Base-by-base conservation (phyloP, 1,139 yeast species). In the Hyphopichia khmerensis region DNA sequence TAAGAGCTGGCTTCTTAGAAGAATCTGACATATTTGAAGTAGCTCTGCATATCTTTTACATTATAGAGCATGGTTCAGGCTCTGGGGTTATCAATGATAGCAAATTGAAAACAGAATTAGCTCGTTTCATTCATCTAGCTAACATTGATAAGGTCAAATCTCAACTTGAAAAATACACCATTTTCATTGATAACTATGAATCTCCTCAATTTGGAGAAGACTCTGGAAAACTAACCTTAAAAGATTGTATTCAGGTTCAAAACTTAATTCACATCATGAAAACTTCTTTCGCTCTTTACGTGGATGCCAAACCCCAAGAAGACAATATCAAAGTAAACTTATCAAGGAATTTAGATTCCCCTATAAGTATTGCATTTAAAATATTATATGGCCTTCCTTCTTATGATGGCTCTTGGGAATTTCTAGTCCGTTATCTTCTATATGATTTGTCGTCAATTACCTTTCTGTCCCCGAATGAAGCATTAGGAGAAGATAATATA, bases 1-100 rank as follows among this genome's bases (percentile, higher is more conserved):
- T 78, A 16, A 74, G 72, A 38, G 62, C 79, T 18, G 93, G 91
- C 0, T 84, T 81, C 49, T 63, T 89, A 38, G 85, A 80, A 41
- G 80, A 79, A 21, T 67, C 68, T 2, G 89, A 84, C 44, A 64
- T 69, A 19, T 51, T 70, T 18, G 53, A 53, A 16, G 51, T 81
- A 19, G 56, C 76, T 3, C 72, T 77, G 38, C 72, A 65, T 40
- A 76, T 79, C 41, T 64, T 80, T 34, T 55, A 67, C 3, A 43
- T 62, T 11, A 63, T 72, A 21, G 52, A 57, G 3, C 71, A 66
- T n/a, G 43, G 44, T 7, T 44, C 53, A 8, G 47, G 42, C 3
- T 56, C 64, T 11, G 35, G 53, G 4, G 44, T 52, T 15, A 27
- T 52, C 2, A 48, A 49, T 27, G 44, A 64, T 17, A 73, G 69